Percentiles rank a stretch among this genome's conserved stretches.
phyloP scores from a whole-genome alignment of 1,284 basidiomycete species.

The Cystobasidium sp. region DNA sequence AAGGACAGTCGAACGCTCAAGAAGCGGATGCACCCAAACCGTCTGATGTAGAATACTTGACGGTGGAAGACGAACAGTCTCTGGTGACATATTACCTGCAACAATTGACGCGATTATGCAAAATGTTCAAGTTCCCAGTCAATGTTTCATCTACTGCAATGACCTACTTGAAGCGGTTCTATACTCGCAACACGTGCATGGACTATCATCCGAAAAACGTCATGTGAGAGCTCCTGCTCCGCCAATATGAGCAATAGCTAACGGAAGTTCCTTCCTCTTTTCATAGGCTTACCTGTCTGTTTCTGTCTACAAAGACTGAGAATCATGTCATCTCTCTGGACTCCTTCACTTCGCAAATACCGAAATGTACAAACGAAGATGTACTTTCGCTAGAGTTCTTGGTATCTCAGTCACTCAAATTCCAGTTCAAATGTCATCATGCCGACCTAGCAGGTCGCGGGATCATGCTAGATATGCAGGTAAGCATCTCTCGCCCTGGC shows the following conservation, averaged over 20 bases:
- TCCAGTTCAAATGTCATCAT: slow-evolving; percentile 92
- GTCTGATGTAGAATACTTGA: slow-evolving; percentile 70
- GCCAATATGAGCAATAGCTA: not conserved
- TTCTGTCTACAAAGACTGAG: slow-evolving; percentile 94
- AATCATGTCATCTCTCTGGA: slow-evolving; percentile 89
- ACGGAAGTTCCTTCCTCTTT: not conserved
- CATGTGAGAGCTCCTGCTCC: slow-evolving; percentile 66
- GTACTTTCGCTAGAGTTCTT: slow-evolving; percentile 93
- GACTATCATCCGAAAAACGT: slow-evolving; percentile 98
- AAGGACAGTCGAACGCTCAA: slow-evolving; percentile 43
- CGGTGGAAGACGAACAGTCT: slow-evolving; percentile 79
- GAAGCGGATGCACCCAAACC: slow-evolving; percentile 24
- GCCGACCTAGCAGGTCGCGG: slow-evolving; percentile 88
- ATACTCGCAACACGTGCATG: slow-evolving; percentile 97
- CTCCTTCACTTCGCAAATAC: slow-evolving; percentile 65
- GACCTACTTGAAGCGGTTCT: slow-evolving; percentile 93
- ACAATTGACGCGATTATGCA: slow-evolving; percentile 83
- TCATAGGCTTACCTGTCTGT: slow-evolving; percentile 56
- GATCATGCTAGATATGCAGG: slow-evolving; percentile 86
- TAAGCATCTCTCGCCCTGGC: slow-evolving; percentile 56
- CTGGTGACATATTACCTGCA: slow-evolving; percentile 87
- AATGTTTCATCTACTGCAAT: slow-evolving; percentile 91
- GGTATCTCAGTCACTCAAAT: slow-evolving; percentile 86
- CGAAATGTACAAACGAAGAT: slow-evolving; percentile 48
- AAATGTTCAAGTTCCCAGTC: slow-evolving; percentile 83